These are phyloP conservation scores for Clonostachys solani DNA, from an alignment of 2,329 filamentous ascomycete genomes.

Conservation along the genomic window DNA sequence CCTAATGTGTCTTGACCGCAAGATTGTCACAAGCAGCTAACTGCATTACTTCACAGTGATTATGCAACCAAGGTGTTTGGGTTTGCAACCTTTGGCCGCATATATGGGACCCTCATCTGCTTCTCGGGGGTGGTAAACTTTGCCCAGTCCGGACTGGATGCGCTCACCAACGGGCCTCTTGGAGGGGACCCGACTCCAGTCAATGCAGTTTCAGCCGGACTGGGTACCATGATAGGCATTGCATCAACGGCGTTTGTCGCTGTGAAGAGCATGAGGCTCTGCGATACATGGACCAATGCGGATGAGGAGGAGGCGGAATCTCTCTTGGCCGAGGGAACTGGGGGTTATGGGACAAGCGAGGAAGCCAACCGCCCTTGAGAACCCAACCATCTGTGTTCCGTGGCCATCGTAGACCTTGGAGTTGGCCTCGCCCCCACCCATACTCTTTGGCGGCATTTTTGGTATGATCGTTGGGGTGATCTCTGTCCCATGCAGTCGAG, in stretches of 20 bases:
- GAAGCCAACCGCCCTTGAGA: no score
- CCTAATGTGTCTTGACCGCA: background rate
- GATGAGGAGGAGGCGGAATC: no score
- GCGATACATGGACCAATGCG: background rate
- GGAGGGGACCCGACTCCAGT: slow-evolving; percentile 58
- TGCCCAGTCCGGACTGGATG: slow-evolving; percentile 64
- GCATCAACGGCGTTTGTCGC: slow-evolving; percentile 51
- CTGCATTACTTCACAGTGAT: slow-evolving; percentile 35
- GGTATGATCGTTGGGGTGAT: no score
- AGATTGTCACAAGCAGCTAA: background rate
- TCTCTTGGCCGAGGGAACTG: no score
- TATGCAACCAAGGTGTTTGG: slow-evolving; percentile 79
- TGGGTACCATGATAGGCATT: slow-evolving; percentile 50
- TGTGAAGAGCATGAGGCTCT: slow-evolving; percentile 8
- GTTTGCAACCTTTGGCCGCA: slow-evolving; percentile 75
- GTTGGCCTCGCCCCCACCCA: no score
- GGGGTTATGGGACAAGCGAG: no score
- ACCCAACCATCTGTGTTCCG: no score
- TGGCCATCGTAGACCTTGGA: no score
- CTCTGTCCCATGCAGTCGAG: no score
- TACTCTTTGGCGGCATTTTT: no score
- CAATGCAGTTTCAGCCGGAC: slow-evolving; percentile 51
- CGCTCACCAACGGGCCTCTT: slow-evolving; percentile 60
- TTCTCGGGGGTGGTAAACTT: slow-evolving; percentile 70
- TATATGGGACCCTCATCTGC: slow-evolving; percentile 74